Percentiles rank a stretch among this genome's conserved stretches.
Evolutionary conservation across 2,329 filamentous ascomycete genomes (phyloP).

Genomic region (Penicillium freii): DNA sequence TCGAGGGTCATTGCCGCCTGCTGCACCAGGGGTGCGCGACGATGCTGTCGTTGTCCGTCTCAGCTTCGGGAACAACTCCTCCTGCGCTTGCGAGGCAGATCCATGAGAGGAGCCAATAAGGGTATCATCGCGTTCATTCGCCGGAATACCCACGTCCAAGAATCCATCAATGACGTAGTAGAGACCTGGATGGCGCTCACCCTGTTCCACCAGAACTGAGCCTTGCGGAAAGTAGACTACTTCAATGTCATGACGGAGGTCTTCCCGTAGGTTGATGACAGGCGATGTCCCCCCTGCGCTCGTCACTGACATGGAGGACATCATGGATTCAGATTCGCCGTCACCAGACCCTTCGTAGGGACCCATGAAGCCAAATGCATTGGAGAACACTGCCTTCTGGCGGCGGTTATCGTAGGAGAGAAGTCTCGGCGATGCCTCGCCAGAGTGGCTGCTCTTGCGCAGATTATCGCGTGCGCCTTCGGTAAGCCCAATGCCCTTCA

Average conservation of each 20-base stretch:
- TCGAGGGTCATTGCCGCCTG: slow-evolving; percentile 31
- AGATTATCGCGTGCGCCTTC: slow-evolving; percentile 61
- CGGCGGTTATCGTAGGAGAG: slow-evolving; percentile 79
- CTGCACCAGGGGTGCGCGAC: slow-evolving; percentile 35
- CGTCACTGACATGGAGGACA: slow-evolving; percentile 63
- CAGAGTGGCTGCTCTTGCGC: slow-evolving; percentile 64
- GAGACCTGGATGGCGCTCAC: slow-evolving; percentile 90
- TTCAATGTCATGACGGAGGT: slow-evolving; percentile 88
- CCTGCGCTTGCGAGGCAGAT: slow-evolving; percentile 26
- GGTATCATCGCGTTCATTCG: slow-evolving; percentile 57
- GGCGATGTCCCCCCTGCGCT: slow-evolving; percentile 61
- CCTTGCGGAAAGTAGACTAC: slow-evolving; percentile 97
- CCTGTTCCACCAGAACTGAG: slow-evolving; percentile 91
- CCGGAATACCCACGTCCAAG: slow-evolving; percentile 84
- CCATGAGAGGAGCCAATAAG: slow-evolving; percentile 37
- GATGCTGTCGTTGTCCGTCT: slow-evolving; percentile 45
- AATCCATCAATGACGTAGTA: slow-evolving; percentile 99
- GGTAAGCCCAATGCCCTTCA: slow-evolving; percentile 84
- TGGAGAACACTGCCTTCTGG: slow-evolving; percentile 75
- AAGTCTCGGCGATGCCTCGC: slow-evolving; percentile 79
- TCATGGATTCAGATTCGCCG: slow-evolving; percentile 81
- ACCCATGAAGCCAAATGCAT: slow-evolving; percentile 90
- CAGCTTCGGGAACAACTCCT: slow-evolving; percentile 47
- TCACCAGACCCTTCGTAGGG: slow-evolving; percentile 71
- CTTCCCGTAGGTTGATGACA: slow-evolving; percentile 67